Base-by-base conservation (phyloP, 2,329 filamentous ascomycete genomes). In the Exophiala sp. region DNA sequence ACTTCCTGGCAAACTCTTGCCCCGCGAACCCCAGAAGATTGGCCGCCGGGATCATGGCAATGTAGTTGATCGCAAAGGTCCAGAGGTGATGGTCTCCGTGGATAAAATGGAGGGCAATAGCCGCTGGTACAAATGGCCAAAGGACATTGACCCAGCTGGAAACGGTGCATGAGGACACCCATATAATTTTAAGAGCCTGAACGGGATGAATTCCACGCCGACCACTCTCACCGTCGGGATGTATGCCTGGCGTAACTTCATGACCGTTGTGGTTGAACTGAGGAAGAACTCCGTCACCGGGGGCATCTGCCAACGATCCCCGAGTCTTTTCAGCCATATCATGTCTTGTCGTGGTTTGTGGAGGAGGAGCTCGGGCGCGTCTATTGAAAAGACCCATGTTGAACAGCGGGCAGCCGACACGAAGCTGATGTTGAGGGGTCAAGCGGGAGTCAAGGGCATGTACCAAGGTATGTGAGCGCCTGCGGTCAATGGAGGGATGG, bases 1-100 rank as follows among this genome's bases (percentile, higher is more conserved):
- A 68, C 68, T 91, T 91, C 53, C 82, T 77, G 1, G 84, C 80
- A 52, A 88, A 68, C 63, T 87, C 82, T 57, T 84, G 80, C 11
- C 84, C 83, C 4, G 83, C 81, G 60, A 89, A 89, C 0, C 85
- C 85, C 46, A 89, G 76, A 50, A 88, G 66, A 61, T 89, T 89
- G 48, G 85, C 86, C 41, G 82, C 81, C 0, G 85, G 86, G 1
- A 89, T 73, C 82, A 89, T 89, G 58, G 83, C 83, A 53, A 89
- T 77, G 63, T 88, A 89, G 41, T 82, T 82, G 50, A 86, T 74
- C 43, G 78, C 73, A 68, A 89, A 89, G 46, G 83, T 79, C 65
- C 77, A 75, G 1, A 86, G 68, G 58, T 85, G 74, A 51, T 76
- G 68, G 19, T 83, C 72, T 0, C 73, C 73, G 16, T 71, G 70